Percentiles rank a stretch among this genome's conserved stretches.
Conservation (phyloP, 2,329 filamentous ascomycete genomes). For the Sporothrix dimorphospora region DNA sequence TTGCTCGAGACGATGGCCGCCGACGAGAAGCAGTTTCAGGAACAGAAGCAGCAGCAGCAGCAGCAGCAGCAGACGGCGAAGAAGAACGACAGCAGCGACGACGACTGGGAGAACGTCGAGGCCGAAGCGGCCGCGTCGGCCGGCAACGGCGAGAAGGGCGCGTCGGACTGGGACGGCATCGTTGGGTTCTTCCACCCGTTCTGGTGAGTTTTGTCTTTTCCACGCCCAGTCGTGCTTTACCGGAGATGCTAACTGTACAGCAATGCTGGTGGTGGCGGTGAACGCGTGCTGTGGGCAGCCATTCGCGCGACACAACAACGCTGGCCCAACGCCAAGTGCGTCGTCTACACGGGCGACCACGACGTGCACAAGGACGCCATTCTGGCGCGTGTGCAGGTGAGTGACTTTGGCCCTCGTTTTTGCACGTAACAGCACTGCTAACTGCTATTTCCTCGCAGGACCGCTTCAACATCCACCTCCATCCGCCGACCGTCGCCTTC, state of each 20-base stretch:
- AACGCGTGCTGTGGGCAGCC: conserved; percentile 94
- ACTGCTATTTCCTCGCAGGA: conserved; percentile 50
- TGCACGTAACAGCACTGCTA: background rate
- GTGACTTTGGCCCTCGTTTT: conserved; percentile 25
- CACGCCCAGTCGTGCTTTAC: too few species aligned
- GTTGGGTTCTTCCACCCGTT: conserved; percentile 98
- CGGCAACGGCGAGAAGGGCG: conserved; percentile 46
- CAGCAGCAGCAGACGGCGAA: conserved; percentile 30
- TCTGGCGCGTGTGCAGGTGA: conserved; percentile 73
- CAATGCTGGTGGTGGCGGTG: conserved; percentile 94
- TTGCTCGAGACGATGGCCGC: conserved; percentile 58
- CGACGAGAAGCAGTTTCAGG: conserved; percentile 48
- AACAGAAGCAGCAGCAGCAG: conserved; percentile 32
- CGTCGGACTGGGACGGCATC: conserved; percentile 76
- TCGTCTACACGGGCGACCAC: conserved; percentile 95
- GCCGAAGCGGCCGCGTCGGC: conserved; percentile 45
- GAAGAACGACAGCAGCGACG: conserved; percentile 47
- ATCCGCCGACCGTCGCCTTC: conserved; percentile 81
- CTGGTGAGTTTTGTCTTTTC: conserved; percentile 62
- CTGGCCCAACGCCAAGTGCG: conserved; percentile 85
- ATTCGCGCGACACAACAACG: conserved; percentile 86
- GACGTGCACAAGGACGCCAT: conserved; percentile 81
- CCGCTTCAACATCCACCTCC: conserved; percentile 89
- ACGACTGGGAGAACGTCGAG: conserved; percentile 73
- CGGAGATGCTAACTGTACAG: conserved; percentile 51